Conservation (phyloP, 106 monocot genomes). For the Dendrobium huoshanense region DNA sequence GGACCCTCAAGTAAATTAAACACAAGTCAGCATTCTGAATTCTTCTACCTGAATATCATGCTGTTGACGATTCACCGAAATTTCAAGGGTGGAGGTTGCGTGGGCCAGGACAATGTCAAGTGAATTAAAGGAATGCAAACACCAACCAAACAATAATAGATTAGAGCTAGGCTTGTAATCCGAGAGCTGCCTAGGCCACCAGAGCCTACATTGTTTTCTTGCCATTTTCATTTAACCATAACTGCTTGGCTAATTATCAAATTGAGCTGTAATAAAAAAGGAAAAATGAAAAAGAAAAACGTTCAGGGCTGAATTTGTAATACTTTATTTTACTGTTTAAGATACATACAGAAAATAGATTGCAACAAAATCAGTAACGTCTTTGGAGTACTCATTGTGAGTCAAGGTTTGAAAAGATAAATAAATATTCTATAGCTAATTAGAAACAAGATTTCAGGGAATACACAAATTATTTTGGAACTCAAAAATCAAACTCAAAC, state of each 20-base stretch:
- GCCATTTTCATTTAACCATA: slow-evolving; percentile 13
- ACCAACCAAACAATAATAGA: slow-evolving; percentile 73
- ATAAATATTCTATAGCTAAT: background rate
- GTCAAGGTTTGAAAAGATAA: background rate
- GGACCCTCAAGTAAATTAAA: background rate
- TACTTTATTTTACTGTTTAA: background rate
- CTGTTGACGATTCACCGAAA: slow-evolving; percentile 2
- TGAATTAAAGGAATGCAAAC: slow-evolving; percentile 26
- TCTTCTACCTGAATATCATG: slow-evolving; percentile 21
- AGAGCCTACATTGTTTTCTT: slow-evolving; percentile 54
- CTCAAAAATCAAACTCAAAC: background rate
- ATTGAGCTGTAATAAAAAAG: background rate
- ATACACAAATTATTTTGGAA: slow-evolving; percentile 1
- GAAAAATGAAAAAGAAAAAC: background rate
- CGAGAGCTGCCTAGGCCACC: slow-evolving; percentile 63
- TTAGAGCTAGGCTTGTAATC: slow-evolving; percentile 8
- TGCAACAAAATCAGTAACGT: background rate
- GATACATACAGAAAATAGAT: background rate
- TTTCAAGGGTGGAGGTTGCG: slow-evolving; percentile 14
- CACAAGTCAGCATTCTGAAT: background rate
- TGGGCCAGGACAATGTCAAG: slow-evolving; percentile 54
- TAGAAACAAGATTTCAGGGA: background rate
- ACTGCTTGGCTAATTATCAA: background rate
- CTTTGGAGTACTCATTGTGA: background rate
- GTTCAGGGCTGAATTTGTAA: background rate